These are phyloP conservation scores for Nemania bipapillata DNA, from an alignment of 2,329 filamentous ascomycete genomes.

Conservation along the genomic window DNA sequence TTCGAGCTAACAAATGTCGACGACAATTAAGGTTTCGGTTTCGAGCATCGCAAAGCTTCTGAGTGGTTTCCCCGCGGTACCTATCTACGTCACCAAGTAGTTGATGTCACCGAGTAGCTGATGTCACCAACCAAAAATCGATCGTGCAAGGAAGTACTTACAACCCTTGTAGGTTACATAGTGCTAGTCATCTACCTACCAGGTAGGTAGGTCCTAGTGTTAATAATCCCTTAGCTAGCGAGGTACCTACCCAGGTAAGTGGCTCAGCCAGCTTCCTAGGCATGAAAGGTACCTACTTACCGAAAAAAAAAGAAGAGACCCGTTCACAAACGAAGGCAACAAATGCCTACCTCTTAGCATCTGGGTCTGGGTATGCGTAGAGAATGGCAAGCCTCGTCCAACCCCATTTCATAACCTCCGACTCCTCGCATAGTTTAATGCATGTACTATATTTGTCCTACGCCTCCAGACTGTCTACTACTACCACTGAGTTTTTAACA, in stretches of 20 bases:
- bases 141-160: too few species aligned
- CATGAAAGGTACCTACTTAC: neutral
- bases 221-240: constrained; percentile 7
- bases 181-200: too few species aligned
- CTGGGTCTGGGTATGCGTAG: too few species aligned
- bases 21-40: neutral
- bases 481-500: neutral
- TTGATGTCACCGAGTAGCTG: neutral
- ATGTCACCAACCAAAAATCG: constrained; percentile 18
- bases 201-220: too few species aligned
- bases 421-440: constrained; percentile 6
- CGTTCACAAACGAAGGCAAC: constrained; percentile 3
- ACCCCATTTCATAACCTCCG: constrained; percentile 10
- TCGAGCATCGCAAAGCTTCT: neutral
- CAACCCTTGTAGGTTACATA: neutral
- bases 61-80: neutral
- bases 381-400: constrained; percentile 10
- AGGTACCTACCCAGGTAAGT: neutral
- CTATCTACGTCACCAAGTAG: neutral
- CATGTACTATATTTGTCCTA: neutral
- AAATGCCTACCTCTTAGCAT: too few species aligned
- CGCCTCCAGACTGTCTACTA: neutral
- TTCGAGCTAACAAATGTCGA: neutral
- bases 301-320: neutral
- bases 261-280: neutral